These are phyloP conservation scores for Neohortaea acidophila DNA, from an alignment of 495 filamentous ascomycete species.

Conservation along the genomic window DNA sequence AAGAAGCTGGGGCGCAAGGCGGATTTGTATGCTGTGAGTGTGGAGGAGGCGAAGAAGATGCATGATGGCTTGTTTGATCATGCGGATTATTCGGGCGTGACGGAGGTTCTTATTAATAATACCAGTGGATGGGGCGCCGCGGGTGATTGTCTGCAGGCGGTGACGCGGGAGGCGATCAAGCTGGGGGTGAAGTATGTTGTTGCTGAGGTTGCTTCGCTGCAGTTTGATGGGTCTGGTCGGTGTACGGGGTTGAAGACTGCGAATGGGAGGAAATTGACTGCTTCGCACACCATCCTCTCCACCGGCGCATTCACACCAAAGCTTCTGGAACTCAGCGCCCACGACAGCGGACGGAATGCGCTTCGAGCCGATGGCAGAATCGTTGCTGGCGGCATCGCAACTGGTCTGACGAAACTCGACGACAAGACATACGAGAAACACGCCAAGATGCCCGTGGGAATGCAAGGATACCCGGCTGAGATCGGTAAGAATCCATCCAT, in stretches of 20 bases:
- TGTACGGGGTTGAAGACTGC: conserved; percentile 35
- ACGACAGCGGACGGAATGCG: conserved; percentile 22
- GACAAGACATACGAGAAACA: conserved; percentile 2
- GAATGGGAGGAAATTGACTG: conserved; percentile 29
- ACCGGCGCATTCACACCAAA: conserved; percentile 46
- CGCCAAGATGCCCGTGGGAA: conserved; percentile 9
- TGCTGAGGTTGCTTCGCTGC: conserved; percentile 32
- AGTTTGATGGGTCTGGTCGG: conserved; percentile 28
- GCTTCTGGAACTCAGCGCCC: conserved; percentile 40
- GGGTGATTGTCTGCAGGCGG: conserved; percentile 33
- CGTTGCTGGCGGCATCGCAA: conserved; percentile 40
- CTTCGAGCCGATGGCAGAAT: conserved; percentile 39
- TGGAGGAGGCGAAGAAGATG: conserved; percentile 31
- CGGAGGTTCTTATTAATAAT: conserved; percentile 36
- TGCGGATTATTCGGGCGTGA: conserved; percentile 38
- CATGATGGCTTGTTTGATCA: conserved; percentile 39
- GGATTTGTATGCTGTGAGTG: conserved; percentile 28
- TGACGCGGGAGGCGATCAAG: conserved; percentile 33
- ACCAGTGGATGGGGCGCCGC: conserved; percentile 50
- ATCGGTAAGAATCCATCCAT: not conserved
- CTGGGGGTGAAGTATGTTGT: conserved; percentile 39
- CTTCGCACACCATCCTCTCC: conserved; percentile 36
- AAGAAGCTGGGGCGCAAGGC: conserved; percentile 30
- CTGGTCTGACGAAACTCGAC: conserved; percentile 25
- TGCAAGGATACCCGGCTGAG: conserved; percentile 9